phyloP scores from a whole-genome alignment of 1,139 yeast species.

The Blastobotrys serpentis region DNA sequence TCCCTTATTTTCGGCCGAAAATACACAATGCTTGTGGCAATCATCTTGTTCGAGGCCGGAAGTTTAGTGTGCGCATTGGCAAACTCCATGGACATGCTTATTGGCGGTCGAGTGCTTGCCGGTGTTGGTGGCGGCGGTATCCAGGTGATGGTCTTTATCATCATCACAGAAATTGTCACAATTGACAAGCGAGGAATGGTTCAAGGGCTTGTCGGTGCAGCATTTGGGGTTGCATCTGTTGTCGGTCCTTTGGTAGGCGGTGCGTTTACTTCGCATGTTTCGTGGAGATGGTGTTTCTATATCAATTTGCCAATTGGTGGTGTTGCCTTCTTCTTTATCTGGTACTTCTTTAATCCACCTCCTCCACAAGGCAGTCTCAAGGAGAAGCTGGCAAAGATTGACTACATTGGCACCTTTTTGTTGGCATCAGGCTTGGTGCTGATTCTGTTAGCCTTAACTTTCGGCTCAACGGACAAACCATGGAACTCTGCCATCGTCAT shows the following conservation, averaged over 20 bases:
- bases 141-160: slow-evolving; percentile 56
- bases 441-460: slow-evolving; percentile 49
- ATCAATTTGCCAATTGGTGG: slow-evolving; percentile 70
- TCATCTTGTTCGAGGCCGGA: slow-evolving; percentile 60
- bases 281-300: slow-evolving; percentile 80
- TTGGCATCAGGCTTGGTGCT: slow-evolving; percentile 45
- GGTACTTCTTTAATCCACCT: slow-evolving; percentile 56
- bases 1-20: slow-evolving; percentile 65
- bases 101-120: slow-evolving; percentile 68
- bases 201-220: slow-evolving; percentile 49
- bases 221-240: slow-evolving; percentile 57
- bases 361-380: slow-evolving; percentile 43
- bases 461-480: slow-evolving; percentile 47
- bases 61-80: slow-evolving; percentile 62
- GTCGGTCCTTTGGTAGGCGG: slow-evolving; percentile 71
- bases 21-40: slow-evolving; percentile 48
- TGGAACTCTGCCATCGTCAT: slow-evolving; percentile 60
- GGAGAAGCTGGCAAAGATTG: slow-evolving; percentile 46
- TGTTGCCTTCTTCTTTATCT: slow-evolving; percentile 46
- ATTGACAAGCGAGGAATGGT: slow-evolving; percentile 56
- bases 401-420: slow-evolving; percentile 48
- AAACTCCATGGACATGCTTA: slow-evolving; percentile 55
- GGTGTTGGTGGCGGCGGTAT: slow-evolving; percentile 77
- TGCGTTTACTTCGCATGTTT: slow-evolving; percentile 54
- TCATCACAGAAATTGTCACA: slow-evolving; percentile 61